A percentile compares a stretch with the other conserved stretches of the same genome.
Evolutionary conservation across 495 filamentous ascomycete species (phyloP).

Genomic region (Penicillium macrosclerotiorum): DNA sequence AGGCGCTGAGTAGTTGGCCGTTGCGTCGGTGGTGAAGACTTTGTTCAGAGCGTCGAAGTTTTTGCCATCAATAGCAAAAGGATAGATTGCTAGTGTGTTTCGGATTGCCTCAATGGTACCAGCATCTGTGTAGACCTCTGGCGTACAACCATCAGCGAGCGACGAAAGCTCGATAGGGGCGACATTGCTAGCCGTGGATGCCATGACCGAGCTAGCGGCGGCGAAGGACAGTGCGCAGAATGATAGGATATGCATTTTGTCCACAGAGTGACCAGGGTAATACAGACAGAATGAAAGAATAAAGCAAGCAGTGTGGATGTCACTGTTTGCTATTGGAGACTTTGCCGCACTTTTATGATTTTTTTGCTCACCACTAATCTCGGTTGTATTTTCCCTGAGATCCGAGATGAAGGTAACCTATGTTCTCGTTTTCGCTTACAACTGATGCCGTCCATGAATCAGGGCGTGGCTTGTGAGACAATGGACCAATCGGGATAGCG

Average conservation of each 20-base stretch:
- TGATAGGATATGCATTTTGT: constrained; percentile 4
- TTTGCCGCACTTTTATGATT: not conserved
- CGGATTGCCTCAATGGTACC: constrained; percentile 27
- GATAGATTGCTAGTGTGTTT: constrained; percentile 30
- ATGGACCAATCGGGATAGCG: not conserved
- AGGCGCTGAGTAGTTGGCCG: constrained; percentile 33
- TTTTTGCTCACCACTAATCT: not conserved
- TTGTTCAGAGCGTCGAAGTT: constrained; percentile 26
- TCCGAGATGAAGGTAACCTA: not conserved
- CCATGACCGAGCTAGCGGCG: constrained; percentile 2
- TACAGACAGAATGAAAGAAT: not conserved
- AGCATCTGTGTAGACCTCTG: constrained; percentile 15
- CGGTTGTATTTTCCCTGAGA: not conserved
- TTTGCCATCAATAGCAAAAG: constrained; percentile 35
- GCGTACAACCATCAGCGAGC: not conserved
- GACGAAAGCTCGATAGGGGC: constrained; percentile 4
- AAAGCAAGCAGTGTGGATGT: not conserved
- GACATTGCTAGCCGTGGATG: constrained; percentile 5
- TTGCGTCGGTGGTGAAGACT: constrained; percentile 28
- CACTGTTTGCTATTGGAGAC: no score
- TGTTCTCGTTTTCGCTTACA: not conserved
- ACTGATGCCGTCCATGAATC: not conserved
- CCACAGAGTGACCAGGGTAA: not conserved
- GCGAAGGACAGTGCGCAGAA: constrained; percentile 1
- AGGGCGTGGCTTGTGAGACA: not conserved